Evolutionary conservation across 2,329 filamentous ascomycete species (phyloP).

Genomic region (Aspergillus sp.): DNA sequence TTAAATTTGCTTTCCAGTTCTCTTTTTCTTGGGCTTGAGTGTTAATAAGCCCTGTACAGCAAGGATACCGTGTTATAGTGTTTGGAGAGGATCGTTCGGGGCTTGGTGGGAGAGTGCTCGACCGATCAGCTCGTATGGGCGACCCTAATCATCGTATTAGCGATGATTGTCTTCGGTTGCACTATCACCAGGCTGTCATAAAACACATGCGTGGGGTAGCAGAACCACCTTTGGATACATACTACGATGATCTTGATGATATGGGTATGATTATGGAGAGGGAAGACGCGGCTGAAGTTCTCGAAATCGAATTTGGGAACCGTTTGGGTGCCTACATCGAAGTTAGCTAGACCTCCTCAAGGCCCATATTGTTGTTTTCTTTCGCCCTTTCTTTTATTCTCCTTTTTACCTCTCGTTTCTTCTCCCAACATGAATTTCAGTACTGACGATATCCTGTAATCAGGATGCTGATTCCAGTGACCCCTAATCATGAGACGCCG

Average conservation of each 20-base stretch:
- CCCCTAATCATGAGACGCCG: too few species aligned
- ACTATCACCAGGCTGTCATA: neutral
- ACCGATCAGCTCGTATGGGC: neutral
- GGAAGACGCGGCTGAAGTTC: neutral
- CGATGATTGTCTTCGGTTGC: constrained; percentile 1
- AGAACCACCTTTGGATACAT: neutral
- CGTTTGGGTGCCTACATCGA: neutral
- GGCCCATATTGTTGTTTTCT: too few species aligned
- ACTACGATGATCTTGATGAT: neutral
- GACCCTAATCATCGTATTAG: neutral
- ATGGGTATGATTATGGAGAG: neutral
- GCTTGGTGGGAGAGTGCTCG: neutral
- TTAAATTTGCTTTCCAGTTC: neutral
- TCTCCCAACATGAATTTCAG: too few species aligned
- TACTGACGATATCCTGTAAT: too few species aligned
- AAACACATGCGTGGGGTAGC: neutral
- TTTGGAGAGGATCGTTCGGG: neutral
- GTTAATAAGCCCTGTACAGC: neutral
- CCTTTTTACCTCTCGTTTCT: too few species aligned
- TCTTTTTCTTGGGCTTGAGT: too few species aligned
- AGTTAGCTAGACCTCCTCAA: neutral
- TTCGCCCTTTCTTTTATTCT: too few species aligned
- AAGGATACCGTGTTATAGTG: neutral
- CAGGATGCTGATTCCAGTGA: too few species aligned
- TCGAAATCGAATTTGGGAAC: neutral